Evolutionary conservation across 2,329 filamentous ascomycete species (phyloP), one percentile per base, ranked within the genome.

Genomic region (Monascus ruber): DNA sequence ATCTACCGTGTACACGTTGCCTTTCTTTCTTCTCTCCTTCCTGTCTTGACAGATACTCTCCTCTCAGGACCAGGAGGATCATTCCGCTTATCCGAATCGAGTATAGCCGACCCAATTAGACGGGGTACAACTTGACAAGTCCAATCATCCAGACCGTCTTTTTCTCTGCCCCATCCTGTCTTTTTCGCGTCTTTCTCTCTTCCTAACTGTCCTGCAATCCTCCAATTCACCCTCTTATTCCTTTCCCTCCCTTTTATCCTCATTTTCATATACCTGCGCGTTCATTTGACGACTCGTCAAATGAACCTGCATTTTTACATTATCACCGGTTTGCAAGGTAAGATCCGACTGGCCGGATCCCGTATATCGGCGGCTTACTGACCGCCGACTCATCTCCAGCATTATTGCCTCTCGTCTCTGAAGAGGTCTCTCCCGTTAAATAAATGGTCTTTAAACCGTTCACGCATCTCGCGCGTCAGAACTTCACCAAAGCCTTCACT

Each of bases 401-500:
- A 62, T 60, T 72, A 70, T 66, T 64, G 67, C 69, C 65, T 71
- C 70, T 72, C 73, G 71, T 55, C 67, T 65, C 64, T 77, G 81
- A 79, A 79, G 76, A 76, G 74, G 68, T 69, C 62, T 17, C 17
- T 48, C 68, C 67, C 62, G 70, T 76, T 64, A 78, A 75, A 85
- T 94, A 93, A 94, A 96, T 95, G 89, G 71, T 73, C 53, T 72
- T 77, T 63, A 82, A 82, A 67, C 69, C 70, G 54, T 79, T 80
- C 56, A 76, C 78, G 59, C 74, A 79, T 73, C 85, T 96, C 74
- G 86, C 94, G 79, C 89, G 91, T 74, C 85, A 89, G 76, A 88
- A 85, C 82, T 83, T 95, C 70, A 81, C 85, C 61, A 96, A 96
- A 73, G 87, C 88, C 59, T 83, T 96, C 65, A 89, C 86, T 64